phyloP scores from a whole-genome alignment of 495 filamentous ascomycete genomes.

The Penicillium lividum region DNA sequence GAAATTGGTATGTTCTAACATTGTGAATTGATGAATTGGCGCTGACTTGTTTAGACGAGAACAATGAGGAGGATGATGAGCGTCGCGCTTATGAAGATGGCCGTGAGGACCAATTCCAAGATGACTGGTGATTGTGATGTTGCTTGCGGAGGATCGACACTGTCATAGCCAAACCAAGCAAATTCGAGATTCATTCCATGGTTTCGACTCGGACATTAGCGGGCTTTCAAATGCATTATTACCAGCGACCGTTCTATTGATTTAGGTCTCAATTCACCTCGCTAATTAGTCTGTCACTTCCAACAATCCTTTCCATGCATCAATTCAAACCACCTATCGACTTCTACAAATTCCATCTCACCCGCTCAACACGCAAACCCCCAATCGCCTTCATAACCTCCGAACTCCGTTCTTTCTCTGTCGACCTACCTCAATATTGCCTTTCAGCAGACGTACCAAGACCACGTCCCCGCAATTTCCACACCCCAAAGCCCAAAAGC shows the following conservation, averaged over 20 bases:
- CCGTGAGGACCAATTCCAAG: constrained; percentile 25
- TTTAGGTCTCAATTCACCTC: too few relatives aligned
- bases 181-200: background rate
- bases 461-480: background rate
- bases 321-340: constrained; percentile 53
- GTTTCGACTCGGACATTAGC: background rate
- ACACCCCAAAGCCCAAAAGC: too few relatives aligned
- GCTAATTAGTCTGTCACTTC: constrained; percentile 18
- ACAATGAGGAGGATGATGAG: constrained; percentile 10
- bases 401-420: constrained; percentile 32
- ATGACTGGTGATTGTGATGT: constrained; percentile 3
- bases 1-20: constrained; percentile 47
- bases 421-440: constrained; percentile 47
- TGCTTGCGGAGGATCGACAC: background rate
- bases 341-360: constrained; percentile 39
- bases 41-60: constrained; percentile 15
- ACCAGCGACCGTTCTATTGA: constrained; percentile 8
- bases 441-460: background rate
- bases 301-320: constrained; percentile 57
- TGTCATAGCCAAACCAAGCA: background rate
- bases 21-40: background rate
- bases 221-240: background rate
- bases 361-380: background rate
- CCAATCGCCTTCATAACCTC: background rate
- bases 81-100: constrained; percentile 25